Evolutionary conservation across 1,284 basidiomycete genomes (phyloP).

Genomic region (Sanghuangporus weigelae): DNA sequence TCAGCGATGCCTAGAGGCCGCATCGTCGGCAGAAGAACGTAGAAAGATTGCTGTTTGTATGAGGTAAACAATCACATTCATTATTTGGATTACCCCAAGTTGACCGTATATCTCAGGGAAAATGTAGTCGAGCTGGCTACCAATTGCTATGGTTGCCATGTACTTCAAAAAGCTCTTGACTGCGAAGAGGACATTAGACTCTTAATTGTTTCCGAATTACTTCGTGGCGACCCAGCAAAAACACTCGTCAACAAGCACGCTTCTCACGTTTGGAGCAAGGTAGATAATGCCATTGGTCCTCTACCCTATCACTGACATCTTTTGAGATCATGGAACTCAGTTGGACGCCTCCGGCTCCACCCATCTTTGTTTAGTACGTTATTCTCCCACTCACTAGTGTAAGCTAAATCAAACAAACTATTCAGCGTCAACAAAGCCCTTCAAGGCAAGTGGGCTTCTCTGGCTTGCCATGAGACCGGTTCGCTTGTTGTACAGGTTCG

Average conservation of each 20-base stretch:
- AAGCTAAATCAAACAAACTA: not conserved
- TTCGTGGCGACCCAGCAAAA: conserved; percentile 73
- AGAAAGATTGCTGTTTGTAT: conserved; percentile 76
- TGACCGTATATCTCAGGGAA: conserved; percentile 41
- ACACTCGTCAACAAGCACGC: conserved; percentile 84
- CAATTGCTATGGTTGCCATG: conserved; percentile 83
- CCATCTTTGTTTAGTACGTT: conserved; percentile 76
- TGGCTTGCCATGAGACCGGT: conserved; percentile 84
- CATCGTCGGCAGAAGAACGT: conserved; percentile 62
- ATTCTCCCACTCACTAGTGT: conserved; percentile 6
- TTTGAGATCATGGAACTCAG: conserved; percentile 75
- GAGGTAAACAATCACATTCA: conserved; percentile 45
- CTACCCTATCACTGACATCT: not conserved
- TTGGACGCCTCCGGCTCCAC: conserved; percentile 76
- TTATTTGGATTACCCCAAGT: not conserved
- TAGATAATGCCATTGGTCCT: conserved; percentile 25
- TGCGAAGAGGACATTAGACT: conserved; percentile 79
- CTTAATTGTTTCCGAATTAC: conserved; percentile 73
- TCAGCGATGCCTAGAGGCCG: conserved; percentile 74
- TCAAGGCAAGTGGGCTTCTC: conserved; percentile 78
- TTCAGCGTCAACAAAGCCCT: conserved; percentile 74
- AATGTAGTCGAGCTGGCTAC: conserved; percentile 78
- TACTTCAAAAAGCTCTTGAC: conserved; percentile 82
- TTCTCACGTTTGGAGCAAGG: conserved; percentile 85
- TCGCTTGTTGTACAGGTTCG: conserved; percentile 75